phyloP scores from a whole-genome alignment of 805 yeast genomes.

The Cyberlindnera xylosilytica region DNA sequence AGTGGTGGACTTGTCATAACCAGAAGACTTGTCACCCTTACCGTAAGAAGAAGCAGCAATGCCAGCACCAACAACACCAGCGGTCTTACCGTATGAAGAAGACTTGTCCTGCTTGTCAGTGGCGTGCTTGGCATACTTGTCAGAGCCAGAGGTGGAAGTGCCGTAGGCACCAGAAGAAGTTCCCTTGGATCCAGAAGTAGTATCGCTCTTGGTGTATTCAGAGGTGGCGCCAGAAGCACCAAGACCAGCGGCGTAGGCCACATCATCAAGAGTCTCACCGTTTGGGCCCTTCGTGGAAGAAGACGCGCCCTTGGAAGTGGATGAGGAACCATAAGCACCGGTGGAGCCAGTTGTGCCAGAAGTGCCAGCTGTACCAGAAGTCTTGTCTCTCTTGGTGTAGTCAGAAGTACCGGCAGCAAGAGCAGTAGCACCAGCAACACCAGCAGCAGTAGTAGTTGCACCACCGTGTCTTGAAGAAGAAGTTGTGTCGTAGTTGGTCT shows the following conservation, averaged over 20 bases:
- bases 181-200: neutral
- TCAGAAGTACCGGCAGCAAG: constrained; percentile 8
- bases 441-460: constrained; percentile 2
- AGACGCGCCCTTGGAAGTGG: neutral
- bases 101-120: neutral
- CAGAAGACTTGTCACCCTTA: neutral
- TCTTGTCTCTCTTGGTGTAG: neutral
- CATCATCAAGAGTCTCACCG: constrained; percentile 11
- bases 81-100: constrained; percentile 1
- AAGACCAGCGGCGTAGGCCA: constrained; percentile 10
- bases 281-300: neutral
- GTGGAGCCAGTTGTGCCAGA: neutral
- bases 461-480: neutral
- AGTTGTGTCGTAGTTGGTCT: constrained; percentile 1
- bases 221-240: constrained; percentile 17
- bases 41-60: neutral
- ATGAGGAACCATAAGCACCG: neutral
- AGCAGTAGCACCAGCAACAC: constrained; percentile 14
- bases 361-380: neutral
- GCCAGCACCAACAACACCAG: constrained; percentile 1
- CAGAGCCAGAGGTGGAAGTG: neutral
- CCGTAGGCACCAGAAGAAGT: neutral
- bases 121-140: neutral
- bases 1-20: neutral
- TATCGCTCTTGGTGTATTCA: neutral